These are phyloP conservation scores for Populus euphratica DNA, from an alignment of 345 rosid species.

Conservation along the genomic window DNA sequence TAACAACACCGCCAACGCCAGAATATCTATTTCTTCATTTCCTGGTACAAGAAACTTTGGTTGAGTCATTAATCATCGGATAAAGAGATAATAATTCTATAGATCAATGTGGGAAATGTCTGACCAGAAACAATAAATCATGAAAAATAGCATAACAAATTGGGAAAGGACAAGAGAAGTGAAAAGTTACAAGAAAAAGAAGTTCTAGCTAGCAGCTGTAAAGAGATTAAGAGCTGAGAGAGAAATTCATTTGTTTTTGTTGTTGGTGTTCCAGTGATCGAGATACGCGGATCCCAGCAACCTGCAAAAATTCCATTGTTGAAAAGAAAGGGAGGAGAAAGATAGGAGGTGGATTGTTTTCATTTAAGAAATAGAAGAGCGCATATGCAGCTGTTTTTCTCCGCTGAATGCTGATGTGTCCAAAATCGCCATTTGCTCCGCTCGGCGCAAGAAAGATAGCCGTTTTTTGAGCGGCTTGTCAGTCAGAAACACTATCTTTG, in stretches of 20 bases:
- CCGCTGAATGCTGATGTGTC: conserved; percentile 34
- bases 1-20: conserved; percentile 10
- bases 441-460: conserved; percentile 32
- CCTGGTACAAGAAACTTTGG: background rate
- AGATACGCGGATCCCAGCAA: conserved; percentile 55
- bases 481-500: background rate
- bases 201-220: background rate
- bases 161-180: background rate
- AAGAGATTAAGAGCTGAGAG: conserved; percentile 4
- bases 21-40: conserved; percentile 15
- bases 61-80: background rate
- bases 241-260: conserved; percentile 16
- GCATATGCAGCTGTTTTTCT: conserved; percentile 42
- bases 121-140: background rate
- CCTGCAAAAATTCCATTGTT: conserved; percentile 42
- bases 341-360: conserved; percentile 1
- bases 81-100: background rate
- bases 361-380: conserved; percentile 15
- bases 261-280: conserved; percentile 34
- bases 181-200: conserved; percentile 19
- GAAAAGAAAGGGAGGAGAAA: conserved; percentile 4
- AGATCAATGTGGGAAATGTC: conserved; percentile 30
- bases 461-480: conserved; percentile 28
- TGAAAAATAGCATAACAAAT: background rate
- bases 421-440: conserved; percentile 26